Conservation (phyloP, 2,329 filamentous ascomycete species). For the Pseudocercospora crystallina region DNA sequence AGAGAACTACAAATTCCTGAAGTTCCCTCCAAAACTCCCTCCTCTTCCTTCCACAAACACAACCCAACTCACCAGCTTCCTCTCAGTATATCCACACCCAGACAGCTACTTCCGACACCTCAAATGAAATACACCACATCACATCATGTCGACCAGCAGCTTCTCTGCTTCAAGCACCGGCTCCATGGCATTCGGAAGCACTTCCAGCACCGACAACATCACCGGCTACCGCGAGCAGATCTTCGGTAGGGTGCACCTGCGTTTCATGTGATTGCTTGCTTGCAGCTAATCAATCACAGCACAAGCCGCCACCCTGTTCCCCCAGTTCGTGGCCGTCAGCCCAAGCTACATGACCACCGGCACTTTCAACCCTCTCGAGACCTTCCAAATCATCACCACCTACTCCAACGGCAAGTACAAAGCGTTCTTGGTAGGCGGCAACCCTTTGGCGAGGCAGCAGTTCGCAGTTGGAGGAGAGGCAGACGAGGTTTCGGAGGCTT, state of each 20-base stretch:
- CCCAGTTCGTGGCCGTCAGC: slow-evolving; percentile 2
- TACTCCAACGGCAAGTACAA: neutral
- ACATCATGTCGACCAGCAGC: no score
- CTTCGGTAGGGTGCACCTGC: slow-evolving; percentile 3
- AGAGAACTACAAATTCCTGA: no score
- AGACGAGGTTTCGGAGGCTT: neutral
- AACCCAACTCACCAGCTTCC: no score
- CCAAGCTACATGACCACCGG: neutral
- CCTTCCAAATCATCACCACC: slow-evolving; percentile 10
- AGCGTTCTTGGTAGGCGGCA: slow-evolving; percentile 6
- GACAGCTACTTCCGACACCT: no score
- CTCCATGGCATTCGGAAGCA: no score
- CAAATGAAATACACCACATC: no score
- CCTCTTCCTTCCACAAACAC: no score
- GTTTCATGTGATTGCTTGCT: neutral
- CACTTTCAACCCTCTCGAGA: neutral
- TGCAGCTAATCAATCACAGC: slow-evolving; percentile 7
- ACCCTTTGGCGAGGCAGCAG: neutral
- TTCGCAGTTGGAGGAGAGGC: neutral
- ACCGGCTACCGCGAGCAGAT: slow-evolving; percentile 11
- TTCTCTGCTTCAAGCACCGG: no score
- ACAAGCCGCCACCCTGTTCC: slow-evolving; percentile 12
- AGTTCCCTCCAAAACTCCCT: no score
- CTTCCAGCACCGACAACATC: neutral
- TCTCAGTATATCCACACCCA: no score